Conservation (phyloP, 805 yeast species). For the Myxozyma lipomycoides region DNA sequence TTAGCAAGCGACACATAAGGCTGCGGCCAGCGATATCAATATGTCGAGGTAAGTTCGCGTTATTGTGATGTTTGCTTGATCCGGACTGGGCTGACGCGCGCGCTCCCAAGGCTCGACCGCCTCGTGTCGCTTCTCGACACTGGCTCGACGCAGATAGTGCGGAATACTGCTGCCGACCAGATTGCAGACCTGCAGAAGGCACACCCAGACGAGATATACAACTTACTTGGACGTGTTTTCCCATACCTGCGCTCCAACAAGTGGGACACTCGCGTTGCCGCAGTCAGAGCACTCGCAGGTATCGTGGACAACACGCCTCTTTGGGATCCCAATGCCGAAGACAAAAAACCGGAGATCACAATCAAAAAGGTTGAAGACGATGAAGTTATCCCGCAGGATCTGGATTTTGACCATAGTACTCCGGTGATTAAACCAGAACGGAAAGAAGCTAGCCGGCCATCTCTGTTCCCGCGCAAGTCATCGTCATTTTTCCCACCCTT, state of each 20-base stretch:
- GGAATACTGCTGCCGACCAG: slow-evolving; percentile 97
- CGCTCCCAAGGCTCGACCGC: slow-evolving; percentile 47
- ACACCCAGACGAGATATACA: slow-evolving; percentile 89
- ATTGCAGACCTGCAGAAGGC: slow-evolving; percentile 87
- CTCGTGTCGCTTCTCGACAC: slow-evolving; percentile 70
- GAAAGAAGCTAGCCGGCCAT: not conserved
- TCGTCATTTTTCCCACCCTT: slow-evolving; percentile 12
- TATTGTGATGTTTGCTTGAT: not conserved
- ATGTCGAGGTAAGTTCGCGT: not conserved
- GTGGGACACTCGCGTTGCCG: slow-evolving; percentile 96
- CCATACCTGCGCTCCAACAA: slow-evolving; percentile 77
- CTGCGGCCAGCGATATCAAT: not conserved
- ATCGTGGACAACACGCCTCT: slow-evolving; percentile 69
- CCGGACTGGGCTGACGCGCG: not conserved
- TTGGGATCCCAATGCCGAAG: slow-evolving; percentile 74
- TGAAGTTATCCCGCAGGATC: not conserved
- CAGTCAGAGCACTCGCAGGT: slow-evolving; percentile 93
- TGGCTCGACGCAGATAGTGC: slow-evolving; percentile 87
- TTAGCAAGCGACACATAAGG: no score
- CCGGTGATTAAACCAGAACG: not conserved
- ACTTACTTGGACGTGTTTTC: slow-evolving; percentile 79
- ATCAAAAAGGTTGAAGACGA: not conserved
- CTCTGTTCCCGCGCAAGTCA: not conserved
- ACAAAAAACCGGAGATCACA: slow-evolving; percentile 20
- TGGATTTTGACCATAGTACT: not conserved